These are phyloP conservation scores for Pyricularia sp. DNA, from an alignment of 2,329 filamentous ascomycete genomes.

Conservation along the genomic window DNA sequence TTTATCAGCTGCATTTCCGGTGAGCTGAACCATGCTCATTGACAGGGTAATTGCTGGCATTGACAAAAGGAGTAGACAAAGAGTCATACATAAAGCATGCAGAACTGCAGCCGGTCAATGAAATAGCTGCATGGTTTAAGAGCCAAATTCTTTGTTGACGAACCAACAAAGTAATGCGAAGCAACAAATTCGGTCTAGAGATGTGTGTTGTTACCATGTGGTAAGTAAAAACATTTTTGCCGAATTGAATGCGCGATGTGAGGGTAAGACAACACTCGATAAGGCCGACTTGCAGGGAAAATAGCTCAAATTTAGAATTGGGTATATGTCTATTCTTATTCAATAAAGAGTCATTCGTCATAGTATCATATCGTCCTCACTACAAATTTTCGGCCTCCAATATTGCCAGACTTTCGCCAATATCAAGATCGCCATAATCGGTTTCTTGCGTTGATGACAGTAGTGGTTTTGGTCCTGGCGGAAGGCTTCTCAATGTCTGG, in stretches of 20 bases:
- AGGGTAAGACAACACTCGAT: neutral
- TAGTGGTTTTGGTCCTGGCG: neutral
- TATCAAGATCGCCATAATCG: constrained; percentile 12
- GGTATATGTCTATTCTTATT: neutral
- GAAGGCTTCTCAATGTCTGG: neutral
- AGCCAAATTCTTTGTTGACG: neutral
- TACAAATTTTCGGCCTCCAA: neutral
- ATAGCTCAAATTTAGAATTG: neutral
- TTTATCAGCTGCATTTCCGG: neutral
- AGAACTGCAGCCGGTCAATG: neutral
- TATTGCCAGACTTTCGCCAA: constrained; percentile 5
- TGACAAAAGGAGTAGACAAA: neutral
- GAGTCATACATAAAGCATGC: neutral
- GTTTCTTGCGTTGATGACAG: constrained; percentile 11
- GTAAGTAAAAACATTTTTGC: too few relatives aligned
- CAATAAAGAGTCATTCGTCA: neutral
- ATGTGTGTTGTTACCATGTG: neutral
- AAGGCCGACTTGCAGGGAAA: neutral
- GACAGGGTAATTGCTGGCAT: neutral
- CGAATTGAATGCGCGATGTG: neutral
- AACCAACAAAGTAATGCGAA: neutral
- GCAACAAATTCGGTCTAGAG: neutral
- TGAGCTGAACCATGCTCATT: neutral
- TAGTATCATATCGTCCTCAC: neutral
- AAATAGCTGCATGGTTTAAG: neutral